phyloP scores from a whole-genome alignment of 106 monocot species.

The Dendrobium chrysotoxum region DNA sequence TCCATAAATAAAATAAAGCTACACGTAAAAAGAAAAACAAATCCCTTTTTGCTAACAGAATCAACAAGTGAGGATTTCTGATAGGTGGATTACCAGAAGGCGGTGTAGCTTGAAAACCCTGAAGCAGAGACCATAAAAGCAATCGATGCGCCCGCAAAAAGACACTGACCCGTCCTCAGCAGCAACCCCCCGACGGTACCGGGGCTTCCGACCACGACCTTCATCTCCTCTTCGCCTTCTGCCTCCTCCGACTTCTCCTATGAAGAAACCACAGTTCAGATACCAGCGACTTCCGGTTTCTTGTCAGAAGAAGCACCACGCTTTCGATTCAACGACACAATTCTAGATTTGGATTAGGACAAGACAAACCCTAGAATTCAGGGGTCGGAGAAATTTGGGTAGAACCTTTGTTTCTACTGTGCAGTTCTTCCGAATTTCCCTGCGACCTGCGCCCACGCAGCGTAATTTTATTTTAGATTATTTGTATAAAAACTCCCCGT shows the following conservation, averaged over 20 bases:
- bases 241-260: background rate
- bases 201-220: constrained; percentile 32
- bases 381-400: background rate
- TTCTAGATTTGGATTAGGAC: background rate
- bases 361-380: background rate
- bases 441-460: no score
- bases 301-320: background rate
- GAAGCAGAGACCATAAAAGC: constrained; percentile 25
- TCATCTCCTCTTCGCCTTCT: constrained; percentile 21
- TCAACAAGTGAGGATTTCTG: background rate
- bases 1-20: background rate
- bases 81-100: constrained; percentile 13
- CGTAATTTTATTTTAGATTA: no score
- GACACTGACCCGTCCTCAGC: constrained; percentile 33
- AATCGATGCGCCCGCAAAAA: constrained; percentile 31
- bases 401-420: background rate
- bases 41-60: background rate
- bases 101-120: constrained; percentile 21
- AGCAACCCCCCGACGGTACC: constrained; percentile 30
- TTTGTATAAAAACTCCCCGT: no score
- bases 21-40: background rate
- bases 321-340: background rate
- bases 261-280: background rate
- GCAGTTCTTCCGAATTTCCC: no score
- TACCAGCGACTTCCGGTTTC: background rate